These are phyloP conservation scores for Annulohypoxylon moriforme DNA, from an alignment of 495 filamentous ascomycete species.

Conservation along the genomic window DNA sequence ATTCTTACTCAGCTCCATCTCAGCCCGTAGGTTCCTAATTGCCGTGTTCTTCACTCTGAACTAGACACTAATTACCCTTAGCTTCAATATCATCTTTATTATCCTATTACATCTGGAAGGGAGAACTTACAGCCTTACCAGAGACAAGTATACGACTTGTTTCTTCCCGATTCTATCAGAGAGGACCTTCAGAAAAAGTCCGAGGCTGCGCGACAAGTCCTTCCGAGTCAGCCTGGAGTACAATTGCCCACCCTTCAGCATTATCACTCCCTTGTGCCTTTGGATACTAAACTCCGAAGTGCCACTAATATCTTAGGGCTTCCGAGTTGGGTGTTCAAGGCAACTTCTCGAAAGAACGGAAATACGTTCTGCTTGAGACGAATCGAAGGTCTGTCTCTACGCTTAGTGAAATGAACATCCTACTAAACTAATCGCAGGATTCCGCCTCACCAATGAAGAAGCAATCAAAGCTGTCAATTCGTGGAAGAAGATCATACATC, in stretches of 20 bases:
- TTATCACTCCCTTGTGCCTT: constrained; percentile 90
- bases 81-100: constrained; percentile 93
- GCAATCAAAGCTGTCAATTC: constrained; percentile 85
- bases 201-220: constrained; percentile 83
- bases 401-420: not conserved
- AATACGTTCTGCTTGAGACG: constrained; percentile 84
- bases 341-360: constrained; percentile 87
- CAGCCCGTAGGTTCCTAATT: constrained; percentile 71
- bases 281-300: constrained; percentile 81
- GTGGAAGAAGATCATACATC: constrained; percentile 90
- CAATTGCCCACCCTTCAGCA: constrained; percentile 79
- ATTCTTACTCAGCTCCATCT: constrained; percentile 58
- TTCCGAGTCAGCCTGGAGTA: constrained; percentile 71
- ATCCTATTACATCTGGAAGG: constrained; percentile 82
- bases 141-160: constrained; percentile 85
- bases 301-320: constrained; percentile 81
- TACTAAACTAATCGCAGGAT: constrained; percentile 41
- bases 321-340: constrained; percentile 94
- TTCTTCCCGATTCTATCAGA: constrained; percentile 83
- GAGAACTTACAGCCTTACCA: constrained; percentile 85
- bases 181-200: constrained; percentile 91
- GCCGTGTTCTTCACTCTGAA: not conserved
- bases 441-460: constrained; percentile 84
- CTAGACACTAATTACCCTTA: constrained; percentile 42
- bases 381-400: constrained; percentile 72